Conservation (phyloP, 495 filamentous ascomycete genomes). For the Wilcoxina mikolae region DNA sequence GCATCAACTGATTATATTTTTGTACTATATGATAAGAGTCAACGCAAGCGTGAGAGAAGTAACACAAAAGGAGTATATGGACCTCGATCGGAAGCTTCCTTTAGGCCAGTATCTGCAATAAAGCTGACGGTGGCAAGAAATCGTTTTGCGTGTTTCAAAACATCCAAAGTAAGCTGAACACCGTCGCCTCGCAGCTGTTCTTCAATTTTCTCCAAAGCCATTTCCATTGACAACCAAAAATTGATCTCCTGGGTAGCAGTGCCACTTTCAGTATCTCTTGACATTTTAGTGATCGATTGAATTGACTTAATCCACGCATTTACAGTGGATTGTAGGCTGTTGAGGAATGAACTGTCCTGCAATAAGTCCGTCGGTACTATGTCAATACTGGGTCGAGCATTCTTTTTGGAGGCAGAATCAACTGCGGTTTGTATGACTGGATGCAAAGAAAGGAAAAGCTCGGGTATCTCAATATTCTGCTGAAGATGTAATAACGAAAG, state of each 20-base stretch:
- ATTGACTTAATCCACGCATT: constrained; percentile 98
- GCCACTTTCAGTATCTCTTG: constrained; percentile 70
- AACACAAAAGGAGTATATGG: constrained; percentile 8
- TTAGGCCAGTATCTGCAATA: constrained; percentile 80
- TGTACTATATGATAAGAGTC: constrained; percentile 43
- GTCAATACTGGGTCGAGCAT: constrained; percentile 55
- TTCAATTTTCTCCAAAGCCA: constrained; percentile 76
- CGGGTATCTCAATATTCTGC: constrained; percentile 95
- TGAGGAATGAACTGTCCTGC: constrained; percentile 76
- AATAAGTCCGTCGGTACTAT: constrained; percentile 56
- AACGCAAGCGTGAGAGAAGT: constrained; percentile 2
- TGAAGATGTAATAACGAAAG: constrained; percentile 77
- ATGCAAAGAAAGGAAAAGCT: constrained; percentile 68
- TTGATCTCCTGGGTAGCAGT: constrained; percentile 95
- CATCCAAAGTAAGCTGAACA: constrained; percentile 80
- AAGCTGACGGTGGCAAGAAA: constrained; percentile 96
- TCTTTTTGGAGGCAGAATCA: constrained; percentile 51
- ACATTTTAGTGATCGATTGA: constrained; percentile 88
- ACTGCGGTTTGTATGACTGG: constrained; percentile 73
- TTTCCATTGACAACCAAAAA: constrained; percentile 95
- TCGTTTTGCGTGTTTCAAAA: constrained; percentile 86
- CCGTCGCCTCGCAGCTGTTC: constrained; percentile 73
- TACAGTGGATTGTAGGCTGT: constrained; percentile 80
- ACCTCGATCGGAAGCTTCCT: constrained; percentile 72
- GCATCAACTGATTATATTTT: constrained; percentile 96